phyloP scores from a whole-genome alignment of 2,329 filamentous ascomycete species.

The Pestalotiopsis sp. region DNA sequence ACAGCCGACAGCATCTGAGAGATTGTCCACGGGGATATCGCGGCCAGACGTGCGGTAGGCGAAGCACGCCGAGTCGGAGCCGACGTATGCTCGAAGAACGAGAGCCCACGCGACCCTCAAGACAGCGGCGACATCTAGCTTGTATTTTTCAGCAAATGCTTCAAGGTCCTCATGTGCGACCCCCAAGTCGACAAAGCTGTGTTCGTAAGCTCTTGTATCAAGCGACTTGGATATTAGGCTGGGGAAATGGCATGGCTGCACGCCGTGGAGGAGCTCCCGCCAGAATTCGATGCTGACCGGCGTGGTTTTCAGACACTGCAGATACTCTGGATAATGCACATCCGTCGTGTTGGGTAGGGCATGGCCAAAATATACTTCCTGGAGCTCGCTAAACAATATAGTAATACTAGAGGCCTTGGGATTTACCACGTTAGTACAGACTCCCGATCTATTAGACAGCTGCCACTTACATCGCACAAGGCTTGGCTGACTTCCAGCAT shows the following conservation, averaged over 20 bases:
- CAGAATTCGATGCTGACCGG: conserved; percentile 48
- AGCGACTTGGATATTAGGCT: conserved; percentile 31
- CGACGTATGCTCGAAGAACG: conserved; percentile 56
- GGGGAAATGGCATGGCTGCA: conserved; percentile 50
- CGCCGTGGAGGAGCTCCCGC: conserved; percentile 40
- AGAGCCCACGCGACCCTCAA: conserved; percentile 64
- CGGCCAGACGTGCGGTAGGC: conserved; percentile 52
- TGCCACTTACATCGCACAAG: conserved; percentile 45
- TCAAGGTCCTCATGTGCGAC: conserved; percentile 43
- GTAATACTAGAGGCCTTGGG: conserved; percentile 42
- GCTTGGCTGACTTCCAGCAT: conserved; percentile 55
- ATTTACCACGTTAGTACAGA: not conserved
- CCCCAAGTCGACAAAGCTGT: conserved; percentile 41
- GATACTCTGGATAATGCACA: conserved; percentile 41
- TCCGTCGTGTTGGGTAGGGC: conserved; percentile 33
- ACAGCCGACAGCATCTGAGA: conserved; percentile 47
- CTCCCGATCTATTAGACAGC: not conserved
- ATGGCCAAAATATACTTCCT: conserved; percentile 44
- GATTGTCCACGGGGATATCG: conserved; percentile 42
- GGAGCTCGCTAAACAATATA: conserved; percentile 49
- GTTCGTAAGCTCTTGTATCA: conserved; percentile 31
- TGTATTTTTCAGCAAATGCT: conserved; percentile 43
- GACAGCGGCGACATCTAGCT: conserved; percentile 50
- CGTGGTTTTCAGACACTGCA: conserved; percentile 36
- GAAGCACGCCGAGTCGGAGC: conserved; percentile 55